These are phyloP conservation scores for Pleurotus eryngii DNA, from an alignment of 768 basidiomycete species.

Conservation along the genomic window DNA sequence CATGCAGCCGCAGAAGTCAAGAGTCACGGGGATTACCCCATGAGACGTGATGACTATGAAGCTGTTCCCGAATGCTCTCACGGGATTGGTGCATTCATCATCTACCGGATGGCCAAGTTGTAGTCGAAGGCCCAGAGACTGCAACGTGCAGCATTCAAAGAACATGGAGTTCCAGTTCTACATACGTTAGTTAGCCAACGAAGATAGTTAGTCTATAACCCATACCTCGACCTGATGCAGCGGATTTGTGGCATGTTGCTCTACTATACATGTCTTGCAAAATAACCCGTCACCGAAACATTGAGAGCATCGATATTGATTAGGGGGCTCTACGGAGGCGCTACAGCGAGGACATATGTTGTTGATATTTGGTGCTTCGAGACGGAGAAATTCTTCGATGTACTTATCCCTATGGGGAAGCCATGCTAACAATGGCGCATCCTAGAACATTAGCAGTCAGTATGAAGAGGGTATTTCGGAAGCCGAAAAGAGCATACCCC, in stretches of 20 bases:
- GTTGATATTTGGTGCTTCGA: too few relatives aligned
- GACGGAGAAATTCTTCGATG: too few relatives aligned
- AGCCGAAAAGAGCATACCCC: too few relatives aligned
- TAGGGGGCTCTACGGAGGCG: too few relatives aligned
- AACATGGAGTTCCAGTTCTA: constrained; percentile 12
- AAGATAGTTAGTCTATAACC: neutral
- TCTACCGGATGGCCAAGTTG: constrained; percentile 19
- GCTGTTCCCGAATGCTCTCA: neutral
- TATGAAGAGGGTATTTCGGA: too few relatives aligned
- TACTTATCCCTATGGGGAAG: too few relatives aligned
- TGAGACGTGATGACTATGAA: constrained; percentile 22
- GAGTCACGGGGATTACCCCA: constrained; percentile 23
- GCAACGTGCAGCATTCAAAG: constrained; percentile 10
- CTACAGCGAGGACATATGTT: too few relatives aligned
- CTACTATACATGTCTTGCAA: constrained; percentile 13
- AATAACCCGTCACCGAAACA: constrained; percentile 12
- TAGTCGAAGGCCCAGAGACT: constrained; percentile 13
- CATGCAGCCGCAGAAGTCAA: constrained; percentile 29
- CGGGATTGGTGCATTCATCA: constrained; percentile 14
- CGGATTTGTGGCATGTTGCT: constrained; percentile 5
- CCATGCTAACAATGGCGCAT: too few relatives aligned
- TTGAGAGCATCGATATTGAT: constrained; percentile 12
- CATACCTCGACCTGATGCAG: constrained; percentile 14
- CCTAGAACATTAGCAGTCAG: too few relatives aligned
- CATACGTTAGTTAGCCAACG: neutral